Evolutionary conservation across 2,329 filamentous ascomycete species (phyloP).

Genomic region (Claviceps sp.): DNA sequence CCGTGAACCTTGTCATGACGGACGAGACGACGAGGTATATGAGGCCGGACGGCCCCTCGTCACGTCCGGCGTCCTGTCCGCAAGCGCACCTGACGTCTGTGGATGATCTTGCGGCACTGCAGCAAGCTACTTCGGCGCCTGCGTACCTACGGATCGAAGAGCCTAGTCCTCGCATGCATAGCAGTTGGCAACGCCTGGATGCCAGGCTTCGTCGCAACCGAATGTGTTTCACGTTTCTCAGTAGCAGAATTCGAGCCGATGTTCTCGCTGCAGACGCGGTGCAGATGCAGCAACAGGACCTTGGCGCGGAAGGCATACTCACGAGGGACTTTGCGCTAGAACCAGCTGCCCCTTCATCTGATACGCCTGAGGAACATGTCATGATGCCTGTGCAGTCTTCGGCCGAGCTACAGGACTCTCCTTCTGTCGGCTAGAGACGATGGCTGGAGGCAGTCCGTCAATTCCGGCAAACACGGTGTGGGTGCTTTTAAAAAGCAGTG

Average conservation of each 20-base stretch:
- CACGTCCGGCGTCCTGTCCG: background rate
- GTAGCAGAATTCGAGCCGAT: background rate
- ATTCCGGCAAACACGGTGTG: background rate
- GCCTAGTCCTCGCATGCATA: background rate
- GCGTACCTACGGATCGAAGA: background rate
- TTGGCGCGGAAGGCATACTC: slow-evolving; percentile 1
- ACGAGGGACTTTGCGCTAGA: slow-evolving; percentile 7
- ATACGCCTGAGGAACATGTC: background rate
- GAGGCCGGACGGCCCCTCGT: background rate
- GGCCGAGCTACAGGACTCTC: background rate
- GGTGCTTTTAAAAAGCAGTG: background rate
- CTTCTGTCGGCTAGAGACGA: slow-evolving; percentile 1
- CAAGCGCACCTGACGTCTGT: background rate
- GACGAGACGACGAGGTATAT: background rate
- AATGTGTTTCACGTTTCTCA: background rate
- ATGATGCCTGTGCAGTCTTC: background rate
- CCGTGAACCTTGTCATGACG: background rate
- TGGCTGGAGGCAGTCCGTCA: background rate
- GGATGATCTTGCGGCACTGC: background rate
- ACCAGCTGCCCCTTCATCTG: background rate
- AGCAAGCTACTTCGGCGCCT: background rate
- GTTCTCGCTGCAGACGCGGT: background rate
- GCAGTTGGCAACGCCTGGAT: background rate
- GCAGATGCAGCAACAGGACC: background rate
- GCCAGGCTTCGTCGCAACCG: slow-evolving; percentile 1